phyloP scores from a whole-genome alignment of 2,329 filamentous ascomycete genomes.

The Aspergillus neoniger region DNA sequence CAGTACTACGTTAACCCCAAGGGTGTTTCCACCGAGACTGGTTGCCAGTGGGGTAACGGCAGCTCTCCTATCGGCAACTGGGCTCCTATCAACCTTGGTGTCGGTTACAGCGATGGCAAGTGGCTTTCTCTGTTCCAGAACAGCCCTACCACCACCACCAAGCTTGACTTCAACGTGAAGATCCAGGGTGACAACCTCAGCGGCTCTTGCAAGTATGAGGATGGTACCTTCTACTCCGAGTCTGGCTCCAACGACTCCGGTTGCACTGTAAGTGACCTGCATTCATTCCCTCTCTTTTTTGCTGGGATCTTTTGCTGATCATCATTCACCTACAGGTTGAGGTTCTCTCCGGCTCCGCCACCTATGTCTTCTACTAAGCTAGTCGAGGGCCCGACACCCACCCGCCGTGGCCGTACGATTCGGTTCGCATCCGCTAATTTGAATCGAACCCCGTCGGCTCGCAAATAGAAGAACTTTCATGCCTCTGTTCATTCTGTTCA shows the following conservation, averaged over 20 bases:
- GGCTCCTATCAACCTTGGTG: slow-evolving; percentile 82
- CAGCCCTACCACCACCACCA: slow-evolving; percentile 67
- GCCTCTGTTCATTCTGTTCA: slow-evolving; percentile 29
- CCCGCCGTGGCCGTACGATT: slow-evolving; percentile 3
- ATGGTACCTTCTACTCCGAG: slow-evolving; percentile 62
- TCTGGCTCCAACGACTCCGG: slow-evolving; percentile 57
- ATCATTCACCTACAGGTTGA: slow-evolving; percentile 43
- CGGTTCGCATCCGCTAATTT: background rate
- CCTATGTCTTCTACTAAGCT: slow-evolving; percentile 48
- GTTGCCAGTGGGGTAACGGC: slow-evolving; percentile 74
- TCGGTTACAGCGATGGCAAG: slow-evolving; percentile 71
- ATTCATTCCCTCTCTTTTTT: background rate
- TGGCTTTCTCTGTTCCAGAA: slow-evolving; percentile 88
- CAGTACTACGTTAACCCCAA: slow-evolving; percentile 96
- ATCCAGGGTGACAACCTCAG: slow-evolving; percentile 66
- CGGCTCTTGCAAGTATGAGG: slow-evolving; percentile 65
- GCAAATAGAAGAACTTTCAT: slow-evolving; percentile 23
- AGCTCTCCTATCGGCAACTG: slow-evolving; percentile 71
- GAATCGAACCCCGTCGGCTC: slow-evolving; percentile 7
- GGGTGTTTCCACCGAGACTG: slow-evolving; percentile 65
- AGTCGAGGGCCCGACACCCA: slow-evolving; percentile 12
- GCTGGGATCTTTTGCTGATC: background rate
- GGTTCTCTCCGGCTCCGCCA: slow-evolving; percentile 52
- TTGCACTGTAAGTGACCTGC: slow-evolving; percentile 72
- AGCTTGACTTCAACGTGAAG: slow-evolving; percentile 76